Evolutionary conservation across 495 filamentous ascomycete genomes (phyloP), one percentile per base, ranked within the genome.

Genomic region (Glarea lozoyensis): DNA sequence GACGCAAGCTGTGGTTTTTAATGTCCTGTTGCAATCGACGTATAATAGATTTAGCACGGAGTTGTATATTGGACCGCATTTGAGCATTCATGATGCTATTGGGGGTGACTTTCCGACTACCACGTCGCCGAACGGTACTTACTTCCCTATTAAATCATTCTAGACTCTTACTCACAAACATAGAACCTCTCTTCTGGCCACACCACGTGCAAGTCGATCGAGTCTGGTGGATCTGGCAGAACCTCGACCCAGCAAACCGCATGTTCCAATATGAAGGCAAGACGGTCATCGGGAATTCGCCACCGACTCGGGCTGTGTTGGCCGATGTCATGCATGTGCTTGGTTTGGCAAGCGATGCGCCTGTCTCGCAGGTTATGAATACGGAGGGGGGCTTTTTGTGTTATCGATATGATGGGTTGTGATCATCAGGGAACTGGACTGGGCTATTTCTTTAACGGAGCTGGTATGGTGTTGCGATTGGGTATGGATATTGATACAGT

Each of bases 201-300:
- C 76, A 79, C 48, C 73, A 79, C 46, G 64, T 60, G 4, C 64
- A 75, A 50, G 57, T 81, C 0, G 77, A 79, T 51, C 66, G 74
- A 0, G 20, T 78, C 9, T 82, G 75, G 75, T 68, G 65, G 62
- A 57, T 60, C 16, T 81, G 77, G 77, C 76, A 79, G 53, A 61
- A 72, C 50, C 48, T 61, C 23, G 55, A 70, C 48, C 54, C 59
- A 0, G 38, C 40, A 25, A 32, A 22, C 9, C 31, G 6, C n/a
- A 34, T 16, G 4, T 6, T 13, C 31, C 12, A 11, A 6, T 34
- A 34, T 16, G 31, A 34, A 13, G 31, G 31, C 5, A 34, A 16
- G n/a, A 7, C 5, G 12, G n/a, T 16, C 31, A 34, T 34, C 5
- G 32, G 17, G 20, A 17, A 29, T 10, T 25, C 19, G 15, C 11